phyloP scores from a whole-genome alignment of 192 early-diverging fungal genomes.

The Coemansia sp. region DNA sequence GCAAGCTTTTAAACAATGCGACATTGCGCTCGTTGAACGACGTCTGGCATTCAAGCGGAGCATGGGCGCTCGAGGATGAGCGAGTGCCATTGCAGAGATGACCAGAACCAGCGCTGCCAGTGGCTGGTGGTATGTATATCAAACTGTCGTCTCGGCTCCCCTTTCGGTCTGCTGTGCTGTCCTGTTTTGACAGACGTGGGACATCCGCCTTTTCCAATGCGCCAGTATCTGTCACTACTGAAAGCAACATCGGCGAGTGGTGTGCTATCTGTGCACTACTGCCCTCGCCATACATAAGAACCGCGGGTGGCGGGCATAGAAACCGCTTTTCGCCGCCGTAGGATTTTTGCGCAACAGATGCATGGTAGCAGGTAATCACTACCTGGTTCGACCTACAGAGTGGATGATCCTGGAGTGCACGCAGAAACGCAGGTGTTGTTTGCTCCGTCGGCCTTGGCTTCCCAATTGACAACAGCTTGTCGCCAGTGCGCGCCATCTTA shows the following conservation, averaged over 20 bases:
- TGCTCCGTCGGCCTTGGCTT: not conserved
- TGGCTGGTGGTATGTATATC: not conserved
- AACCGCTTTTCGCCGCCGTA: constrained; percentile 92
- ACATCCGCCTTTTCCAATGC: constrained; percentile 46
- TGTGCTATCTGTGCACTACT: constrained; percentile 44
- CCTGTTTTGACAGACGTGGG: not conserved
- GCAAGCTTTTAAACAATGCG: constrained; percentile 72
- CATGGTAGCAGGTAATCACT: constrained; percentile 80
- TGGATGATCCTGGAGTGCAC: constrained; percentile 13
- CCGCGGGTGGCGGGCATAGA: constrained; percentile 73
- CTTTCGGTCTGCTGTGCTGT: not conserved
- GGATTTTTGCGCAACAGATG: constrained; percentile 87
- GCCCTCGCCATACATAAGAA: constrained; percentile 59
- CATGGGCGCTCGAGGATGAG: constrained; percentile 48
- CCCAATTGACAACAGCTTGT: not conserved
- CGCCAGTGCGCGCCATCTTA: constrained; percentile 32
- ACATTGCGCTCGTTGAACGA: constrained; percentile 54
- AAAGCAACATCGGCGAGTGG: constrained; percentile 62
- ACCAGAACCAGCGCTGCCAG: not conserved
- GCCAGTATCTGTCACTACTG: constrained; percentile 59
- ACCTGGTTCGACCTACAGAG: constrained; percentile 50
- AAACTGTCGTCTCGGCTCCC: not conserved
- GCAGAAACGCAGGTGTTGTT: constrained; percentile 8
- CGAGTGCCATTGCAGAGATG: constrained; percentile 8
- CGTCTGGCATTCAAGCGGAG: constrained; percentile 50